Conservation (phyloP, 768 basidiomycete species). For the Russula sp. region DNA sequence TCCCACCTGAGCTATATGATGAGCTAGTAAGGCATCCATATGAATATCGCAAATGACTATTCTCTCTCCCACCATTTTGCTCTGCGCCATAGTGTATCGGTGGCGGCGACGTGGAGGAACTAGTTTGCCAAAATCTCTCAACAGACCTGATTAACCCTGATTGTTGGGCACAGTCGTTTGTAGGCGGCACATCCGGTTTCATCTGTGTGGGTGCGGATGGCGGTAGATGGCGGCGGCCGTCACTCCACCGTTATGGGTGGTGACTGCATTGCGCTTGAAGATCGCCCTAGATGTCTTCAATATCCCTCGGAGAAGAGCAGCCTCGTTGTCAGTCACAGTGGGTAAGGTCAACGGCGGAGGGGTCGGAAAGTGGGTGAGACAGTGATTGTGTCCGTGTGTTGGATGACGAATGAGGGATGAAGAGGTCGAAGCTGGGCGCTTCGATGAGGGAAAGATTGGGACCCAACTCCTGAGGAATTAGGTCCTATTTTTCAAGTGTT, state of each 20-base stretch:
- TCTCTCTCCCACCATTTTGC: neutral
- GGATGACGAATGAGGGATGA: neutral
- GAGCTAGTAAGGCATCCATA: slow-evolving; percentile 88
- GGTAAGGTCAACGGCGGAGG: neutral
- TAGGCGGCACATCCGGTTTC: neutral
- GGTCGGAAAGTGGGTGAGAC: neutral
- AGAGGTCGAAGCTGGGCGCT: neutral
- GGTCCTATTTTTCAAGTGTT: neutral
- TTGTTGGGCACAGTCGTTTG: neutral
- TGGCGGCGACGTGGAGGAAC: neutral
- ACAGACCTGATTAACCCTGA: neutral
- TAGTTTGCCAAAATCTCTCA: neutral
- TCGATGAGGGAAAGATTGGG: neutral
- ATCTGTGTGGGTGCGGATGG: neutral
- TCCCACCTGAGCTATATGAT: slow-evolving; percentile 83
- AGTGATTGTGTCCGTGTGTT: neutral
- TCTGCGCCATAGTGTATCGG: neutral
- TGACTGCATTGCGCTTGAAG: neutral
- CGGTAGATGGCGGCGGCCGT: neutral
- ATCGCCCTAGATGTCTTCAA: neutral
- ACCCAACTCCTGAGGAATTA: no score
- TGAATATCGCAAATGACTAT: slow-evolving; percentile 38
- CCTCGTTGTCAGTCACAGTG: neutral
- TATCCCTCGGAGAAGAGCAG: neutral
- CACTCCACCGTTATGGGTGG: neutral